Evolutionary conservation across 768 basidiomycete genomes (phyloP), one percentile per base, ranked within the genome.

Genomic region (Rhodotorula babjevae): DNA sequence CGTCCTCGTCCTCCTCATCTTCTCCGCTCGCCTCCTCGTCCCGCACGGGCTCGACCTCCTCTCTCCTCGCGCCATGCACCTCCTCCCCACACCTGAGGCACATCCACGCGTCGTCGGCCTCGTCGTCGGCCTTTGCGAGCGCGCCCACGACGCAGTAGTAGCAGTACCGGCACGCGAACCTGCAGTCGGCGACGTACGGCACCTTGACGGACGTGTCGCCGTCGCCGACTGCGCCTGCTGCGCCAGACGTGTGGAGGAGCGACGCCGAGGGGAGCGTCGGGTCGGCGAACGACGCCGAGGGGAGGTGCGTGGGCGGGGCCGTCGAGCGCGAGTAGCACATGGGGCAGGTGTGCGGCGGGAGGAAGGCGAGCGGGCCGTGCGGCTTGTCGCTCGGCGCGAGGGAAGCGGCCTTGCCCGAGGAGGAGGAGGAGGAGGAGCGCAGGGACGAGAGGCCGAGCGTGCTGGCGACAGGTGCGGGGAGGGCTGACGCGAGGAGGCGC

Each of bases 111-210:
- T 74, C 67, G 29, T 77, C 73, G 12, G 57, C 73, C 25, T 73
- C 74, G 64, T 72, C 76, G 19, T 69, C 68, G 33, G 53, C 63
- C 49, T 85, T 87, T 78, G 91, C 85, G 83, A 97, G 86, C 72
- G 88, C 87, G 78, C 91, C 90, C 23, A 91, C 86, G 55, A 98
- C 84, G 81, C 96, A 99, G 77, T 89, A 88, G 80, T 97, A 99
- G 82, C 96, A 98, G 82, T 94, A 99, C 23, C 86, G 80, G 79
- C 96, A 92, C 14, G 87, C 89, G 73, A 91, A 93, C 44, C 88
- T 88, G 47, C 92, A 87, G 62, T 89, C 82, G 2, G 75, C 53
- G 19, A 63, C 56, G 79, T 95, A 97, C 0, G 94, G 89, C 57
- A 87, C 89, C 78, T 89, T 85, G 72, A 95, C 86, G 77, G 87